Percentiles rank a stretch among this genome's conserved stretches.
phyloP scores from a whole-genome alignment of 1,284 basidiomycete species.

The Leccinum fallax region DNA sequence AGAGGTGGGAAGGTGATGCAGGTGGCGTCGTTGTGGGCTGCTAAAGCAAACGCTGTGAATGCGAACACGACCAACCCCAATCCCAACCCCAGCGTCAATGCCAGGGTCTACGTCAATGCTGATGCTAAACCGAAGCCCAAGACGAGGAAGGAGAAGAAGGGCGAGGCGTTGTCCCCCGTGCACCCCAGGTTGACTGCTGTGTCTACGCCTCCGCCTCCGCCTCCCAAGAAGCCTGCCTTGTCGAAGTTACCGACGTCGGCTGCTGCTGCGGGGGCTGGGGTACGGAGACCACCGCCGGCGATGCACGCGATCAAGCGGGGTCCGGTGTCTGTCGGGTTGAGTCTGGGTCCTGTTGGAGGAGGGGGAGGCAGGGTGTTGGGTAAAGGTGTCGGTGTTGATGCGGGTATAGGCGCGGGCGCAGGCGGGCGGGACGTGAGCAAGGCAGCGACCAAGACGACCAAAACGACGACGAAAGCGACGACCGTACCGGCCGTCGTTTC shows the following conservation, averaged over 20 bases:
- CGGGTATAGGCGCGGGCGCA: constrained; percentile 3
- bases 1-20: constrained; percentile 74
- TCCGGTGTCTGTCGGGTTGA: neutral
- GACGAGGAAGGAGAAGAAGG: constrained; percentile 3
- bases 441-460: neutral
- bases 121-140: neutral
- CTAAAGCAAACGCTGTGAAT: constrained; percentile 35
- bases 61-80: neutral
- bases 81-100: neutral
- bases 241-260: constrained; percentile 6
- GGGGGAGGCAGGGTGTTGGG: neutral
- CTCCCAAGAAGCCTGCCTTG: constrained; percentile 13
- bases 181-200: neutral
- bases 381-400: neutral
- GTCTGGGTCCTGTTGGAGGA: neutral
- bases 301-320: neutral
- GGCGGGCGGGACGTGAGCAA: constrained; percentile 19
- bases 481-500: constrained; percentile 67
- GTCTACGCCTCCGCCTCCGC: neutral
- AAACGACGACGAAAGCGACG: constrained; percentile 27
- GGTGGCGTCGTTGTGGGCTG: constrained; percentile 74
- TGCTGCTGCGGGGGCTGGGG: neutral
- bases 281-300: neutral
- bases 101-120: neutral
- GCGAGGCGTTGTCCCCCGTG: neutral